A percentile compares a stretch with the other conserved stretches of the same genome.
These are phyloP conservation scores for Pharus latifolius DNA, from an alignment of 176 grass and related monocot species.

Conservation along the genomic window DNA sequence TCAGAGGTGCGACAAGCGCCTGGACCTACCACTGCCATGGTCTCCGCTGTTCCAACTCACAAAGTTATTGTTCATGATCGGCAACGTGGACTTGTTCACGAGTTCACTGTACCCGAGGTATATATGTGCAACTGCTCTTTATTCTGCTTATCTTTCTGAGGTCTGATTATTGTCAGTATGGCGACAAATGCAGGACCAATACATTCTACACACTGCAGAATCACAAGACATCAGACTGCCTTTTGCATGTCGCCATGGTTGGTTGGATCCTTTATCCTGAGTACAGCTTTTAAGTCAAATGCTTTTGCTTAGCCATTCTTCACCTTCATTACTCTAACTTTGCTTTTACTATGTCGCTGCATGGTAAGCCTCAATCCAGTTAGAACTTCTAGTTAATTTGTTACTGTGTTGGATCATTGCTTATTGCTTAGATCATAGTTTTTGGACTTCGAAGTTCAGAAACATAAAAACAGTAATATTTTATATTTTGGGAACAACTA, in stretches of 20 bases:
- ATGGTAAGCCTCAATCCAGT: neutral
- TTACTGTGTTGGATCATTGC: neutral
- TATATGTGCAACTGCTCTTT: neutral
- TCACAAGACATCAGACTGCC: conserved; percentile 69
- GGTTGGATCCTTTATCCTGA: neutral
- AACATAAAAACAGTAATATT: neutral
- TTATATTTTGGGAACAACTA: neutral
- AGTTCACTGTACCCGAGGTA: conserved; percentile 95
- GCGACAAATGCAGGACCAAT: conserved; percentile 55
- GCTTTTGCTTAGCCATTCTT: neutral
- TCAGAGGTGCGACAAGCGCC: conserved; percentile 41
- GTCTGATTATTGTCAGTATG: neutral
- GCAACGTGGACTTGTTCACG: conserved; percentile 59
- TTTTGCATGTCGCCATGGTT: conserved; percentile 94
- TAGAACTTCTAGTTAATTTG: neutral
- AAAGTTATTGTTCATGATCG: conserved; percentile 89
- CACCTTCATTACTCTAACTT: neutral
- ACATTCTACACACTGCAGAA: conserved; percentile 92
- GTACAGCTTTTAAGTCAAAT: neutral
- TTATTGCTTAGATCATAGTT: neutral
- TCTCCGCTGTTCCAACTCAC: conserved; percentile 27
- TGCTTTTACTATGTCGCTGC: neutral
- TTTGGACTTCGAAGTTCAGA: neutral
- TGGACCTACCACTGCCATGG: neutral
- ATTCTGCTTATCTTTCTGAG: neutral